Conservation (phyloP, 176 grass and related monocot species). For the Oryza brachyantha region DNA sequence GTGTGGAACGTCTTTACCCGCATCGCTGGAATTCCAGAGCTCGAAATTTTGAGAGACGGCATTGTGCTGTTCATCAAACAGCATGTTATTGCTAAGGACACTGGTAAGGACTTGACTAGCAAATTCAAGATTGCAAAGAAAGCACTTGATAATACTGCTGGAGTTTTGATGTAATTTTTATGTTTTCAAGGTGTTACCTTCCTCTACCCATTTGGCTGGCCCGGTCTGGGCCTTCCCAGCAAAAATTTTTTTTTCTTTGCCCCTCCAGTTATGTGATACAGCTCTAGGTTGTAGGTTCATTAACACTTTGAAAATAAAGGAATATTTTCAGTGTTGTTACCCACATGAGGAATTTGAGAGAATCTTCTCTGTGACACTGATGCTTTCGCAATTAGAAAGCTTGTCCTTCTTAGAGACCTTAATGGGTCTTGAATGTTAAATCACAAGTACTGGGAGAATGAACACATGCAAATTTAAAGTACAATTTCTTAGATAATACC, state of each 20-base stretch:
- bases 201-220: background rate
- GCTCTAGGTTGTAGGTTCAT: background rate
- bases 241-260: too few species aligned
- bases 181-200: background rate
- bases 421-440: background rate
- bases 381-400: background rate
- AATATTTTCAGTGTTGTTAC: background rate
- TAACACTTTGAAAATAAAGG: background rate
- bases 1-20: conserved; percentile 88
- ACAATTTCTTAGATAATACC: background rate
- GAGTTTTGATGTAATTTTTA: conserved; percentile 65
- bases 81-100: conserved; percentile 49
- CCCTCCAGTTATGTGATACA: background rate
- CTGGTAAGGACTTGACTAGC: conserved; percentile 22
- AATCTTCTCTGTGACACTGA: background rate
- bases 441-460: background rate
- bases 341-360: background rate
- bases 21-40: conserved; percentile 55
- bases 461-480: background rate
- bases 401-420: background rate
- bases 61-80: conserved; percentile 72
- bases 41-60: conserved; percentile 57
- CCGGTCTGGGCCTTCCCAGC: too few species aligned
- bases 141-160: conserved; percentile 66
- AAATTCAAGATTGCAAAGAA: conserved; percentile 87